Percentiles rank a stretch among this genome's conserved stretches.
phyloP scores from a whole-genome alignment of 2,329 filamentous ascomycete species.

The Aspergillus aculeatinus region DNA sequence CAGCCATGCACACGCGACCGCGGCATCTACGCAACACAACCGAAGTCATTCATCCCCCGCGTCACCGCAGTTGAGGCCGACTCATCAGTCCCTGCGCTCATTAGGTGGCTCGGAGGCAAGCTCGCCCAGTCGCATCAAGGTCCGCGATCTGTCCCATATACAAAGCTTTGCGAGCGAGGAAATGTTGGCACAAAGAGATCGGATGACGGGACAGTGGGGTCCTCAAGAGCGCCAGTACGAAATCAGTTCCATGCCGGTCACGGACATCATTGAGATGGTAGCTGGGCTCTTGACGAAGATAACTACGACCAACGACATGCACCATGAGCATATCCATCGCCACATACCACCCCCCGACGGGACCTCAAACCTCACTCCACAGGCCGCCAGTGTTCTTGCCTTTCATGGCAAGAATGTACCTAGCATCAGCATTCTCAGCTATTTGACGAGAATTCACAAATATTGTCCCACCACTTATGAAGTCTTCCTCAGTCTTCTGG shows the following conservation, averaged over 20 bases:
- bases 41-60: conserved; percentile 42
- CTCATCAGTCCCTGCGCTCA: conserved; percentile 45
- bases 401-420: conserved; percentile 99
- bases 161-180: conserved; percentile 83
- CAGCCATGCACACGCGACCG: conserved; percentile 27
- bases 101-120: conserved; percentile 43
- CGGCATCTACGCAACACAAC: conserved; percentile 27
- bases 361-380: conserved; percentile 58
- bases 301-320: conserved; percentile 90
- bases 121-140: conserved; percentile 66
- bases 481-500: conserved; percentile 89
- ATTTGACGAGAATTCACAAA: conserved; percentile 93
- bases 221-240: conserved; percentile 70
- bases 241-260: conserved; percentile 95
- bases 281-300: conserved; percentile 95
- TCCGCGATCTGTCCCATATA: conserved; percentile 87
- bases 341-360: conserved; percentile 63
- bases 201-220: conserved; percentile 42
- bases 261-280: conserved; percentile 98
- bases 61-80: conserved; percentile 48
- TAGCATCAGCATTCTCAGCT: conserved; percentile 94
- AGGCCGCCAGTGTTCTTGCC: conserved; percentile 76
- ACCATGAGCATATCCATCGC: conserved; percentile 87
- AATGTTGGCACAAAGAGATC: conserved; percentile 55
- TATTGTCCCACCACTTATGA: conserved; percentile 99